phyloP scores from a whole-genome alignment of 2,329 filamentous ascomycete species.

The Pyrenochaeta sp. region DNA sequence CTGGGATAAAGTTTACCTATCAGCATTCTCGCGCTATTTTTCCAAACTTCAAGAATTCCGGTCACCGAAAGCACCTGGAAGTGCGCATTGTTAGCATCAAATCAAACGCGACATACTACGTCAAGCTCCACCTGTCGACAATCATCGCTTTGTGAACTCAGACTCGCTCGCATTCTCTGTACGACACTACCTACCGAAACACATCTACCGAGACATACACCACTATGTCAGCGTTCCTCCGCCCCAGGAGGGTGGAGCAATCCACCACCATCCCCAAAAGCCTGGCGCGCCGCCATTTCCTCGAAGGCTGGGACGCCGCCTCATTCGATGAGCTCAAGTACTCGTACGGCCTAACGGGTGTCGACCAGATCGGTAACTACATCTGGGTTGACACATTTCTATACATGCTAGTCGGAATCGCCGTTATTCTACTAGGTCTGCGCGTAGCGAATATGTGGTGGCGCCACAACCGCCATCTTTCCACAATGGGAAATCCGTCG shows the following conservation, averaged over 20 bases:
- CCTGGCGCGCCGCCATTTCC: constrained; percentile 32
- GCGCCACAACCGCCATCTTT: constrained; percentile 56
- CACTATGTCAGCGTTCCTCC: constrained; percentile 34
- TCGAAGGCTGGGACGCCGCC: constrained; percentile 42
- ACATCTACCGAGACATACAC: constrained; percentile 21
- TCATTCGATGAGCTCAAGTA: constrained; percentile 46
- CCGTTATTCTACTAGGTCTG: constrained; percentile 51
- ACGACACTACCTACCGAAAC: constrained; percentile 10
- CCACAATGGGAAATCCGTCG: constrained; percentile 52
- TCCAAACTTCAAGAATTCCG: constrained; percentile 14
- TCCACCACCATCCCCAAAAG: constrained; percentile 11
- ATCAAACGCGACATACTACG: constrained; percentile 5
- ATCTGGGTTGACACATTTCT: constrained; percentile 56
- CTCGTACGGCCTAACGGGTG: constrained; percentile 57
- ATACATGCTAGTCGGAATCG: constrained; percentile 46
- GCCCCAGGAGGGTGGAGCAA: constrained; percentile 33
- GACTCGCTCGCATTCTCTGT: constrained; percentile 11
- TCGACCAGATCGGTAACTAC: constrained; percentile 59
- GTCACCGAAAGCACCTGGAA: constrained; percentile 21
- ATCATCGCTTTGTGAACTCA: constrained; percentile 8
- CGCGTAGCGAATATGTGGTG: constrained; percentile 54
- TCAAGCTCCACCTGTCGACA: constrained; percentile 6
- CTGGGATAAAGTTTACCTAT: constrained; percentile 25
- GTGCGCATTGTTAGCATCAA: constrained; percentile 19
- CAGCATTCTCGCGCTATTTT: constrained; percentile 13